These are phyloP conservation scores for Melastoma candidum DNA, from an alignment of 441 rosid species.

Conservation along the genomic window DNA sequence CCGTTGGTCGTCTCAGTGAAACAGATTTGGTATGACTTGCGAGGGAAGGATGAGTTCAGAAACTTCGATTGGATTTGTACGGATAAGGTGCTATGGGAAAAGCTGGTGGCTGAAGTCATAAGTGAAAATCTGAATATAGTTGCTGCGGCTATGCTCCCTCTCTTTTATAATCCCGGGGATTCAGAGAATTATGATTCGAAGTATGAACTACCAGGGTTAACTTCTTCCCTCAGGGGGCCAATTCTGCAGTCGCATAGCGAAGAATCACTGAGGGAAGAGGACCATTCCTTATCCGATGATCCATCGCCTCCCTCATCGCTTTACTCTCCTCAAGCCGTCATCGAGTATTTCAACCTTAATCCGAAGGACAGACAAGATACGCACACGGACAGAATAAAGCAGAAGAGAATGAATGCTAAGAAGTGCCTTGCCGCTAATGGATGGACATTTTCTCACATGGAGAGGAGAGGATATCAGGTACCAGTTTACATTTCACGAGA, in stretches of 20 bases:
- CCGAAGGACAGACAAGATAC: conserved; percentile 4
- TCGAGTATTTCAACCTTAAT: conserved; percentile 28
- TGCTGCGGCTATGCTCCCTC: conserved; percentile 8
- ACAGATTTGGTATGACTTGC: conserved; percentile 75
- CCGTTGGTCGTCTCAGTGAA: conserved; percentile 39
- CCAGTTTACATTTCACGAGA: conserved; percentile 27
- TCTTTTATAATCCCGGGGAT: not conserved
- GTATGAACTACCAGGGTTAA: conserved; percentile 12
- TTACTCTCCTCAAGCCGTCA: conserved; percentile 37
- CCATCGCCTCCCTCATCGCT: conserved; percentile 19
- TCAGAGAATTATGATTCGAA: not conserved
- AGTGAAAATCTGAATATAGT: conserved; percentile 29
- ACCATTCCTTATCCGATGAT: conserved; percentile 3
- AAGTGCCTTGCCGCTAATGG: conserved; percentile 43
- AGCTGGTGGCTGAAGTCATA: conserved; percentile 37
- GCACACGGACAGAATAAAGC: not conserved
- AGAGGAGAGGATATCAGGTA: conserved; percentile 14
- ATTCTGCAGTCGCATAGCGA: conserved; percentile 13
- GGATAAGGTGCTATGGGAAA: conserved; percentile 36
- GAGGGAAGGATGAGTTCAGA: conserved; percentile 31
- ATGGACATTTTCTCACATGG: conserved; percentile 24
- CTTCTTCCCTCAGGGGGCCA: conserved; percentile 12
- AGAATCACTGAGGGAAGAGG: conserved; percentile 5
- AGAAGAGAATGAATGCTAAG: conserved; percentile 27
- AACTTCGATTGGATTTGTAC: conserved; percentile 51